phyloP scores from a whole-genome alignment of 371 early-diverging fungal genomes.

The Rhizopus delemar region DNA sequence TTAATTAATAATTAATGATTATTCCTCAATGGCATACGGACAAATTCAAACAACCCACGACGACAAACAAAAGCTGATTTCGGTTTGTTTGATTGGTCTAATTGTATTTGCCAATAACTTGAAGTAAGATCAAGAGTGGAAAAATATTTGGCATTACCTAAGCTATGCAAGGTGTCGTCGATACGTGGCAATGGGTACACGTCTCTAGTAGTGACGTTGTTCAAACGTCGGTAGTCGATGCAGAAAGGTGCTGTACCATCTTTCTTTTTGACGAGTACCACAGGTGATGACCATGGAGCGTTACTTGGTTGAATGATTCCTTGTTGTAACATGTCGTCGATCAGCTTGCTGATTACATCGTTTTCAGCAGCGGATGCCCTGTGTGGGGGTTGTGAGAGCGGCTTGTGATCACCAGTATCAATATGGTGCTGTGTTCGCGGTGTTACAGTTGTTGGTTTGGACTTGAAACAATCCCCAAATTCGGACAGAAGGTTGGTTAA shows the following conservation, averaged over 20 bases:
- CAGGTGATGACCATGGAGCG: slow-evolving; percentile 36
- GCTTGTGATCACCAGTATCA: slow-evolving; percentile 15
- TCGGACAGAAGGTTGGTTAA: slow-evolving; percentile 7
- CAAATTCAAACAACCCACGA: slow-evolving; percentile 17
- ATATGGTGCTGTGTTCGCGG: slow-evolving; percentile 11
- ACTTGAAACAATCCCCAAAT: slow-evolving; percentile 19
- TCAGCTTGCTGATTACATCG: slow-evolving; percentile 15
- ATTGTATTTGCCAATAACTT: slow-evolving; percentile 14
- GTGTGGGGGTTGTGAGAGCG: slow-evolving; percentile 12
- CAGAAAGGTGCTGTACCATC: slow-evolving; percentile 39
- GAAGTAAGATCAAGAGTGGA: slow-evolving; percentile 14
- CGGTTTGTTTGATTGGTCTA: slow-evolving; percentile 9
- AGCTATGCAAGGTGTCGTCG: slow-evolving; percentile 26
- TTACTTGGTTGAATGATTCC: slow-evolving; percentile 22
- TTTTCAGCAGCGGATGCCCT: slow-evolving; percentile 14
- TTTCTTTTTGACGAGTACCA: slow-evolving; percentile 30
- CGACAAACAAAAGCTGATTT: slow-evolving; percentile 31
- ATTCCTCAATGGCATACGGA: too few relatives aligned
- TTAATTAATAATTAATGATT: too few relatives aligned
- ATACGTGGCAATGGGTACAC: slow-evolving; percentile 37
- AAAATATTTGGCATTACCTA: slow-evolving; percentile 32
- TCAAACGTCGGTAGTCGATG: slow-evolving; percentile 33
- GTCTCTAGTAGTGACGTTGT: slow-evolving; percentile 33
- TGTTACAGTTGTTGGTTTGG: background rate
- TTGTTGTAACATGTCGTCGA: slow-evolving; percentile 26